Evolutionary conservation across 1,284 basidiomycete genomes (phyloP), one percentile per base, ranked within the genome.

Genomic region (Malassezia furfur): DNA sequence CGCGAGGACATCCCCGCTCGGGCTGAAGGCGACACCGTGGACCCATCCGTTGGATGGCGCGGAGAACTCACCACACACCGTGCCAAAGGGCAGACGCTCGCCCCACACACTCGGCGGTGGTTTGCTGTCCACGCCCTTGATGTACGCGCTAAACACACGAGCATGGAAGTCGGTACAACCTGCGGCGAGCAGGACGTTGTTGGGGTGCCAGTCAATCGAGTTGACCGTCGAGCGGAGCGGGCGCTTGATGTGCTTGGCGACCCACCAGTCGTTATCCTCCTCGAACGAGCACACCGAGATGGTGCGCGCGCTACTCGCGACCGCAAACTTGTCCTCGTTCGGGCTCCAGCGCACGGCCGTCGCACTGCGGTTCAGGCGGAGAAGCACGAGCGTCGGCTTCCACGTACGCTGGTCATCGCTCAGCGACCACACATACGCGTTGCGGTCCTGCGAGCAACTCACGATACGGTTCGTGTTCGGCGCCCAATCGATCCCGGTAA

Each of bases 401-500:
- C 94, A 99, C 50, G 82, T 73, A 57, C 81, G 79, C 5, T 85
- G 80, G 66, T 88, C 84, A 21, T 81, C 79, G 14, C 82, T 83
- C 65, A 86, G 84, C 52, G 87, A 85, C 94, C 94, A 99, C 30
- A 99, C 94, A 74, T 99, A 99, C 12, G 94, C 94, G 75, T 99
- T 99, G 48, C 94, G 81, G 75, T 99, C 94, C 77, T 99, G 93
- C 25, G 93, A 91, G 67, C 91, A 90, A 11, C 93, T 96, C 32
- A 99, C 94, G 77, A 99, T 91, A 28, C 89, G 85, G 78, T 99
- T 96, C 48, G 91, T 88, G 66, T 83, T 82, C 9, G 91, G 90
- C 3, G 93, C 94, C 94, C 94, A 99, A 77, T 96, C 93, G 76
- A 99, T 94, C 57, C 89, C 91, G 21, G 93, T 98, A 77, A 99